Conservation (phyloP, 1,284 basidiomycete species). For the Ceratobasidium sp. region DNA sequence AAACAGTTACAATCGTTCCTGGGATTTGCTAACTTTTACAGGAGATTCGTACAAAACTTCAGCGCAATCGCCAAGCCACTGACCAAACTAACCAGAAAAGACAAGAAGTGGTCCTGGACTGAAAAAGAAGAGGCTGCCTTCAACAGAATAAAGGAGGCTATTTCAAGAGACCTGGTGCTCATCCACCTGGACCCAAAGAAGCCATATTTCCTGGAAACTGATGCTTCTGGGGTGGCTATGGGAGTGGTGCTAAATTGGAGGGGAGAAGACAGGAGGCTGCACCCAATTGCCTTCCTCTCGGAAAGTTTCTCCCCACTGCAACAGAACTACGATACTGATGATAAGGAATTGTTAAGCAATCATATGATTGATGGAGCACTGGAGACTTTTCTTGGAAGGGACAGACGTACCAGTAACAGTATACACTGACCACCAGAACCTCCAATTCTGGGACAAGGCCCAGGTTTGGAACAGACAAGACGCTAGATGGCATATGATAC, state of each 20-base stretch:
- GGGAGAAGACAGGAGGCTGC: neutral
- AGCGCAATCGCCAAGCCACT: conserved; percentile 53
- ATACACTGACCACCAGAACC: conserved; percentile 6
- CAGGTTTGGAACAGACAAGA: too few species aligned
- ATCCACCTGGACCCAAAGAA: neutral
- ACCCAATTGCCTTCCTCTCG: conserved; percentile 32
- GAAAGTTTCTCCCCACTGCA: conserved; percentile 50
- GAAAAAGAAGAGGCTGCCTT: conserved; percentile 51
- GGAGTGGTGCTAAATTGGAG: conserved; percentile 3
- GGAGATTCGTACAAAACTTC: conserved; percentile 54
- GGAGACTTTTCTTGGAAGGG: conserved; percentile 52
- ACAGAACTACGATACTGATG: conserved; percentile 54
- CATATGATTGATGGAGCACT: conserved; percentile 32
- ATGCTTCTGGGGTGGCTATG: conserved; percentile 20
- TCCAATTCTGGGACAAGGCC: too few species aligned
- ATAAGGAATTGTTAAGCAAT: conserved; percentile 36
- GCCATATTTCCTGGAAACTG: conserved; percentile 41
- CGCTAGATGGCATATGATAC: too few species aligned
- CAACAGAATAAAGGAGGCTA: conserved; percentile 50
- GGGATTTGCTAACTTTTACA: conserved; percentile 57
- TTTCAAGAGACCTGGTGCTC: neutral
- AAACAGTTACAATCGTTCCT: conserved; percentile 56
- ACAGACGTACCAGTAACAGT: conserved; percentile 33
- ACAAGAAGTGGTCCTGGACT: conserved; percentile 47
- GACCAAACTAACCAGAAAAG: conserved; percentile 50